Conservation (phyloP, 2,329 filamentous ascomycete species). For the Cercospora sp. region DNA sequence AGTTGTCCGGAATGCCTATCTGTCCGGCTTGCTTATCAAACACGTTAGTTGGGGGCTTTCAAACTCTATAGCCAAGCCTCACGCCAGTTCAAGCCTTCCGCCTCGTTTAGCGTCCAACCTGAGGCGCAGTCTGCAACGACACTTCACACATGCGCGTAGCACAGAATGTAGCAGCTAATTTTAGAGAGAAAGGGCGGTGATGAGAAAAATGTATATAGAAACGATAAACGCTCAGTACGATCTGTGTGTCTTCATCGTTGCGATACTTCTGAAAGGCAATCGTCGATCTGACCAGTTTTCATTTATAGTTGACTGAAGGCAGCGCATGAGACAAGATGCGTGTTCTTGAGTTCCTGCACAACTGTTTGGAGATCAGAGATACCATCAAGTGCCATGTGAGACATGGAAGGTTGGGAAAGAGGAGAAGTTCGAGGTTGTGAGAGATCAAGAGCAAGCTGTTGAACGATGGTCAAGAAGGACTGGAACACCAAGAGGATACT, state of each 20-base stretch:
- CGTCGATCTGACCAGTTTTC: too few relatives aligned
- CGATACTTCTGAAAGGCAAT: not conserved
- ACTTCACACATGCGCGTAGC: not conserved
- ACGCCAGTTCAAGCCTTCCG: not conserved
- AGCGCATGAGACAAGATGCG: not conserved
- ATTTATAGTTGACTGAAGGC: not conserved
- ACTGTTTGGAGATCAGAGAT: not conserved
- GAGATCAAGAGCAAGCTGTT: not conserved
- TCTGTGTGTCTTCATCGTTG: not conserved
- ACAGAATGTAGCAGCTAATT: not conserved
- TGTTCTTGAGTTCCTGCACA: not conserved
- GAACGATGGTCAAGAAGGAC: not conserved
- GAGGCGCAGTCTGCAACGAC: not conserved
- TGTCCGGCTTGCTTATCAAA: too few relatives aligned
- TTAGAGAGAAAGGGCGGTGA: not conserved
- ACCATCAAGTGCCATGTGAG: not conserved
- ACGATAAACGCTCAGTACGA: too few relatives aligned
- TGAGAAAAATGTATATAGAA: not conserved
- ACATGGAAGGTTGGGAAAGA: not conserved
- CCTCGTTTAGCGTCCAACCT: slow-evolving; percentile 1
- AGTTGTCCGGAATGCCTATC: too few relatives aligned
- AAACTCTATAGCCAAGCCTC: not conserved
- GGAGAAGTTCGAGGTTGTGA: not conserved
- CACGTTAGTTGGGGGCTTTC: not conserved
- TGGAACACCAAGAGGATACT: not conserved